These are phyloP conservation scores for Claviceps pazoutovae DNA, from an alignment of 2,329 filamentous ascomycete species.

Conservation along the genomic window DNA sequence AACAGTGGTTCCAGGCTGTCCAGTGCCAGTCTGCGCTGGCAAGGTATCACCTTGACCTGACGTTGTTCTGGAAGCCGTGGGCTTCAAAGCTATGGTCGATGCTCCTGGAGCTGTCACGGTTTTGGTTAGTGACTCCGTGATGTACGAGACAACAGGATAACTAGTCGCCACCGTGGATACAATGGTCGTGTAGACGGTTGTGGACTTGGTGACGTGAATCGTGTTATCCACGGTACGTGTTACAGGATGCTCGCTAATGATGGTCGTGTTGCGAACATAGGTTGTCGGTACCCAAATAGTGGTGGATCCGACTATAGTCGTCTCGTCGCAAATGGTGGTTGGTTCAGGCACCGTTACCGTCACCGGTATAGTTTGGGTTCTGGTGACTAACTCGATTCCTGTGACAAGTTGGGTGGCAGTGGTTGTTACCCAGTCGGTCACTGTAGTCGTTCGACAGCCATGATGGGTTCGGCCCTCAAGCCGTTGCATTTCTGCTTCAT, in stretches of 20 bases:
- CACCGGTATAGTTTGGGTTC: conserved; percentile 7
- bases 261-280: conserved; percentile 5
- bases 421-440: conserved; percentile 11
- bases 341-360: conserved; percentile 4
- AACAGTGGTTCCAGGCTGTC: conserved; percentile 8
- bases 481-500: not conserved
- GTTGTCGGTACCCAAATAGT: conserved; percentile 10
- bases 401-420: conserved; percentile 9
- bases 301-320: conserved; percentile 5
- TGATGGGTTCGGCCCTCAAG: conserved; percentile 1
- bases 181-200: conserved; percentile 5
- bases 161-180: conserved; percentile 7
- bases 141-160: conserved; percentile 7
- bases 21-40: conserved; percentile 5
- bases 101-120: conserved; percentile 5
- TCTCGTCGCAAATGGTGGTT: conserved; percentile 5
- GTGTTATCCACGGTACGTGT: conserved; percentile 9
- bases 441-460: conserved; percentile 8
- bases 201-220: conserved; percentile 5
- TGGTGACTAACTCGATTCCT: conserved; percentile 4
- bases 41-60: conserved; percentile 5
- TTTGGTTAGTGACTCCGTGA: conserved; percentile 5
- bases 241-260: conserved; percentile 7
- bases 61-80: conserved; percentile 3
- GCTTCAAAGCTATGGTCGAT: conserved; percentile 4